A percentile compares a stretch with the other conserved stretches of the same genome.
phyloP scores from a whole-genome alignment of 2,329 filamentous ascomycete species.

The Metarhizium anisopliae region DNA sequence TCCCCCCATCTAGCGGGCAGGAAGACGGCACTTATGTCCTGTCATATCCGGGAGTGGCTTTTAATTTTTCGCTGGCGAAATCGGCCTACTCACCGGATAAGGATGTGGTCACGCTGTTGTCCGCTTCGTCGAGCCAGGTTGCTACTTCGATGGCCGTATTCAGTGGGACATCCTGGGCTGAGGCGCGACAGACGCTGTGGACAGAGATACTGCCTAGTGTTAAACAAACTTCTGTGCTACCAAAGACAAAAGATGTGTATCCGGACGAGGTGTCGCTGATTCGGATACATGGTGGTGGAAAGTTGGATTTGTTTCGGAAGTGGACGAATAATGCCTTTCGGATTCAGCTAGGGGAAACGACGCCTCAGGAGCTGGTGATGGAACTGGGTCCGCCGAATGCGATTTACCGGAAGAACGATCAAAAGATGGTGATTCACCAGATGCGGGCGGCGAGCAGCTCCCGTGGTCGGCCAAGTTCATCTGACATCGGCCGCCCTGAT shows the following conservation, averaged over 20 bases:
- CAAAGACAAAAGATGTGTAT: slow-evolving; percentile 67
- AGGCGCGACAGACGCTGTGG: slow-evolving; percentile 69
- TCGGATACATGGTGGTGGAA: slow-evolving; percentile 68
- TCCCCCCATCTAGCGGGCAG: slow-evolving; percentile 50
- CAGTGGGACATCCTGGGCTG: slow-evolving; percentile 81
- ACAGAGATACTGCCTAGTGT: slow-evolving; percentile 65
- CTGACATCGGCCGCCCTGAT: slow-evolving; percentile 38
- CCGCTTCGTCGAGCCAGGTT: slow-evolving; percentile 64
- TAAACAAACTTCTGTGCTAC: slow-evolving; percentile 59
- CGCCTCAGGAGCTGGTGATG: slow-evolving; percentile 81
- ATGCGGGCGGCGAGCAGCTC: slow-evolving; percentile 45
- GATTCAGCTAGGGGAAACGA: slow-evolving; percentile 76
- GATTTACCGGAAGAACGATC: slow-evolving; percentile 86
- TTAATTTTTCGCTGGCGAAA: slow-evolving; percentile 73
- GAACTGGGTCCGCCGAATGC: slow-evolving; percentile 90
- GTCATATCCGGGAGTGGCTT: slow-evolving; percentile 90
- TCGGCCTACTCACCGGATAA: slow-evolving; percentile 65
- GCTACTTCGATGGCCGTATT: slow-evolving; percentile 88
- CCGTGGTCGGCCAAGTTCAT: slow-evolving; percentile 34
- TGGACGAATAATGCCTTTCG: slow-evolving; percentile 57
- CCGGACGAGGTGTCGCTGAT: slow-evolving; percentile 83
- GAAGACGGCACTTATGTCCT: slow-evolving; percentile 72
- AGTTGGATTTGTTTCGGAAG: slow-evolving; percentile 67
- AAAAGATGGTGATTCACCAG: slow-evolving; percentile 79
- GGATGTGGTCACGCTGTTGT: slow-evolving; percentile 81